Conservation (phyloP, 208 protist species). For the Crithidia acanthocephali region DNA sequence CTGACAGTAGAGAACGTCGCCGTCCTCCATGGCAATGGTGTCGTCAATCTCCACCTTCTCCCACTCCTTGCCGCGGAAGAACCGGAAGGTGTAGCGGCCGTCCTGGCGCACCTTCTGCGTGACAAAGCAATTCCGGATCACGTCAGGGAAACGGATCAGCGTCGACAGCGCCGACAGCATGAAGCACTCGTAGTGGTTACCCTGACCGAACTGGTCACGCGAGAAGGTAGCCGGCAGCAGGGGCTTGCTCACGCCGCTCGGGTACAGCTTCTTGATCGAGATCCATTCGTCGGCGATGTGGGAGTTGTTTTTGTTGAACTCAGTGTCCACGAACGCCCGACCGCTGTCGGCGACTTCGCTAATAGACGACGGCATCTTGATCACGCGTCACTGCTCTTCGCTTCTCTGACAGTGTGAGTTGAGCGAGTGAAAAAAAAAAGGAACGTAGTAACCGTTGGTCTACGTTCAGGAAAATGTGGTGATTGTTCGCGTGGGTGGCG, state of each 20-base stretch:
- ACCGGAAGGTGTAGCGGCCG: conserved; percentile 86
- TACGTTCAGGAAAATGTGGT: too few relatives aligned
- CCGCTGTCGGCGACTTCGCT: conserved; percentile 47
- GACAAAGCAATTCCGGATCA: conserved; percentile 85
- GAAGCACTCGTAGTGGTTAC: conserved; percentile 88
- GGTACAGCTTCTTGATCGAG: conserved; percentile 70
- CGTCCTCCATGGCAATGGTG: conserved; percentile 58
- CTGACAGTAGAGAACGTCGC: conserved; percentile 62
- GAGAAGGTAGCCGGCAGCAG: conserved; percentile 68
- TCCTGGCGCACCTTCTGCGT: conserved; percentile 80
- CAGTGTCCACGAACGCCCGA: conserved; percentile 63
- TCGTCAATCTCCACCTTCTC: conserved; percentile 87
- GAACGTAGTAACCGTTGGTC: too few relatives aligned
- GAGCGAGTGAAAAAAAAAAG: too few relatives aligned
- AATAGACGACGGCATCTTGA: conserved; percentile 8
- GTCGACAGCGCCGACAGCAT: conserved; percentile 74
- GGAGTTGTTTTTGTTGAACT: conserved; percentile 63
- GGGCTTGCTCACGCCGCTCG: conserved; percentile 47
- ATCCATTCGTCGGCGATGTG: conserved; percentile 63
- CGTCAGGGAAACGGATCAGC: conserved; percentile 67
- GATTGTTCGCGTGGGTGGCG: too few relatives aligned
- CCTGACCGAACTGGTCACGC: conserved; percentile 77
- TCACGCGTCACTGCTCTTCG: background rate
- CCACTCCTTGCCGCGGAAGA: conserved; percentile 78
- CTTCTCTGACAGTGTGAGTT: too few relatives aligned